Conservation (phyloP, 345 rosid genomes). For the Pistacia integerrima region DNA sequence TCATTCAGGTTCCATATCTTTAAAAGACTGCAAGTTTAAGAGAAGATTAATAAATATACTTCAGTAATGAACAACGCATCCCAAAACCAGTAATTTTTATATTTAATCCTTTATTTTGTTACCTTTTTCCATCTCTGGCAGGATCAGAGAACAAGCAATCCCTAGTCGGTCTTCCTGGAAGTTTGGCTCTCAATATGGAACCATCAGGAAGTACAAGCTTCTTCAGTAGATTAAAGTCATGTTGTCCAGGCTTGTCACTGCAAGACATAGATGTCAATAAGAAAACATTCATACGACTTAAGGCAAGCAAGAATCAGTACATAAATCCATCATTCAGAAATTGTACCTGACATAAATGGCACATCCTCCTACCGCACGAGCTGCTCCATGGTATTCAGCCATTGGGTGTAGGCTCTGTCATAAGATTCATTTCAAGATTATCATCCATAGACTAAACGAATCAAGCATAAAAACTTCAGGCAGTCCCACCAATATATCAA, state of each 20-base stretch:
- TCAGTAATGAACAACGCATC: not conserved
- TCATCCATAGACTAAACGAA: not conserved
- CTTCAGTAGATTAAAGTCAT: slow-evolving; percentile 57
- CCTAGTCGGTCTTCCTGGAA: slow-evolving; percentile 70
- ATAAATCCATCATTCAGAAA: slow-evolving; percentile 2
- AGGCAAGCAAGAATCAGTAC: not conserved
- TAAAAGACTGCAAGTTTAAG: slow-evolving; percentile 42
- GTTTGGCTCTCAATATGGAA: slow-evolving; percentile 66
- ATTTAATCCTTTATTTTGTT: not conserved
- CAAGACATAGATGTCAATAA: slow-evolving; percentile 2
- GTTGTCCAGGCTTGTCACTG: slow-evolving; percentile 75
- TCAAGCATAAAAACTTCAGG: not conserved
- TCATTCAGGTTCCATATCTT: slow-evolving; percentile 74
- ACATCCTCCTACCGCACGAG: slow-evolving; percentile 67
- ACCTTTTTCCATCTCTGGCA: slow-evolving; percentile 64
- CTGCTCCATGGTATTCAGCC: slow-evolving; percentile 79
- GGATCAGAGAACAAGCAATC: slow-evolving; percentile 71
- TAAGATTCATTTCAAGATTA: slow-evolving; percentile 9
- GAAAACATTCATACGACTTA: not conserved
- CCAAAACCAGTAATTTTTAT: not conserved
- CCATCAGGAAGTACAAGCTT: slow-evolving; percentile 75
- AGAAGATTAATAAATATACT: not conserved
- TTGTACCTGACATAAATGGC: slow-evolving; percentile 60
- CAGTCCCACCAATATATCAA: not conserved
- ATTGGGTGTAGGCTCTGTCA: slow-evolving; percentile 64